phyloP scores from a whole-genome alignment of 2,329 filamentous ascomycete species.

The Neonectria sp. region DNA sequence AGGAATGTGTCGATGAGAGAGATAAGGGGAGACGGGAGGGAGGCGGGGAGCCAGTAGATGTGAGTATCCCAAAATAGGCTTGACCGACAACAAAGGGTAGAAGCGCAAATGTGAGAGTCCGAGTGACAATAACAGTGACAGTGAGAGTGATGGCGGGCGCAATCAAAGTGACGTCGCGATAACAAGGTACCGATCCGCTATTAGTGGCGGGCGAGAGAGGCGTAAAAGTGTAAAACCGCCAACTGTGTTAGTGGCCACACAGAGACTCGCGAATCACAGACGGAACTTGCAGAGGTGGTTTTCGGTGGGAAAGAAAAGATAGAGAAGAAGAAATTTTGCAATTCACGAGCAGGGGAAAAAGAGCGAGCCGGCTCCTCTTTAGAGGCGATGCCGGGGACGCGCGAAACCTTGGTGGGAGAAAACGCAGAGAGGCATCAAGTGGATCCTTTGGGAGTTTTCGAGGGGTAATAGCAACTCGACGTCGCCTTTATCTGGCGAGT shows the following conservation, averaged over 20 bases:
- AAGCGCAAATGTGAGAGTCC: not conserved
- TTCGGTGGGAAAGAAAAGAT: slow-evolving; percentile 4
- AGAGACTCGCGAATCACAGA: slow-evolving; percentile 1
- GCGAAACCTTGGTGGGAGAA: slow-evolving; percentile 40
- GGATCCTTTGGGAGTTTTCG: slow-evolving; percentile 45
- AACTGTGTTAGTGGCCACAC: slow-evolving; percentile 1
- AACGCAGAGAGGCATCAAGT: slow-evolving; percentile 45
- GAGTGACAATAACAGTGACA: not conserved
- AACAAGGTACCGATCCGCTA: slow-evolving; percentile 11
- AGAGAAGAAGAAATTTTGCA: slow-evolving; percentile 19
- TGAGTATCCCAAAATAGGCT: not conserved
- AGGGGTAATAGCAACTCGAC: slow-evolving; percentile 51
- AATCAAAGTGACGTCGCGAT: slow-evolving; percentile 29
- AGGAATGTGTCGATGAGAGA: slow-evolving; percentile 6
- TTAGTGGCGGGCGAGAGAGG: slow-evolving; percentile 6
- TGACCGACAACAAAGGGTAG: not conserved
- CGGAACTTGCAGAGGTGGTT: not conserved
- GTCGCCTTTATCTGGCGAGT: slow-evolving; percentile 46
- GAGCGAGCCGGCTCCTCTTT: slow-evolving; percentile 30
- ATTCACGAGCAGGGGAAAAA: slow-evolving; percentile 15
- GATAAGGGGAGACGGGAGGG: slow-evolving; percentile 9
- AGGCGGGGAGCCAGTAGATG: not conserved
- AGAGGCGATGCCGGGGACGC: slow-evolving; percentile 30
- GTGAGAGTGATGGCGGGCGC: slow-evolving; percentile 19
- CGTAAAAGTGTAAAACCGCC: not conserved